phyloP scores from a whole-genome alignment of 176 grass and related monocot species.

The Elaeis guineensis region DNA sequence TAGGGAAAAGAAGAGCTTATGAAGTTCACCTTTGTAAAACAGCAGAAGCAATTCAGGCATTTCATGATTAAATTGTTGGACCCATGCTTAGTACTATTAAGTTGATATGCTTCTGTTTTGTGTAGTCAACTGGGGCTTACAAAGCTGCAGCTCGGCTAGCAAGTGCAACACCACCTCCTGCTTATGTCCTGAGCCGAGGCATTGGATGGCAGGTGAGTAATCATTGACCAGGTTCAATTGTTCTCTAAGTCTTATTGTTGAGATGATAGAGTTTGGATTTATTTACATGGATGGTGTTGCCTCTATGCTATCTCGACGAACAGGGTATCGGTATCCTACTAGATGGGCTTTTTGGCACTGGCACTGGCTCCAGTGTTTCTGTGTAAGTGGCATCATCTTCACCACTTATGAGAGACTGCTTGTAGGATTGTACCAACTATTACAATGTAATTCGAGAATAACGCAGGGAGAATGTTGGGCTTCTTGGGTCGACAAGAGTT shows the following conservation, averaged over 20 bases:
- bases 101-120: slow-evolving; percentile 11
- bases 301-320: slow-evolving; percentile 11
- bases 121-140: slow-evolving; percentile 83
- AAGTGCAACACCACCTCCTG: slow-evolving; percentile 90
- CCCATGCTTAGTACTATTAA: background rate
- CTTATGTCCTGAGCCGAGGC: slow-evolving; percentile 86
- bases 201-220: slow-evolving; percentile 87
- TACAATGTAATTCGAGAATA: too few relatives aligned
- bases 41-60: too few relatives aligned
- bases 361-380: slow-evolving; percentile 79
- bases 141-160: slow-evolving; percentile 79
- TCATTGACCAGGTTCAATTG: background rate
- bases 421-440: too few relatives aligned
- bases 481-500: slow-evolving; percentile 80
- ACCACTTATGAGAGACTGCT: too few relatives aligned
- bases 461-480: slow-evolving; percentile 85
- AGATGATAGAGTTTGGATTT: background rate
- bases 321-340: slow-evolving; percentile 87
- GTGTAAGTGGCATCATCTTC: slow-evolving; percentile 41
- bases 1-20: too few relatives aligned
- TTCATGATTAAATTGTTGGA: too few relatives aligned
- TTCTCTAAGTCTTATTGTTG: slow-evolving; percentile 7
- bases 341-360: slow-evolving; percentile 77
- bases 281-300: slow-evolving; percentile 2
- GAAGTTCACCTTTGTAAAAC: too few relatives aligned